A percentile compares a stretch with the other conserved stretches of the same genome.
phyloP scores from a whole-genome alignment of 345 rosid species.

The Populus pruinosa region DNA sequence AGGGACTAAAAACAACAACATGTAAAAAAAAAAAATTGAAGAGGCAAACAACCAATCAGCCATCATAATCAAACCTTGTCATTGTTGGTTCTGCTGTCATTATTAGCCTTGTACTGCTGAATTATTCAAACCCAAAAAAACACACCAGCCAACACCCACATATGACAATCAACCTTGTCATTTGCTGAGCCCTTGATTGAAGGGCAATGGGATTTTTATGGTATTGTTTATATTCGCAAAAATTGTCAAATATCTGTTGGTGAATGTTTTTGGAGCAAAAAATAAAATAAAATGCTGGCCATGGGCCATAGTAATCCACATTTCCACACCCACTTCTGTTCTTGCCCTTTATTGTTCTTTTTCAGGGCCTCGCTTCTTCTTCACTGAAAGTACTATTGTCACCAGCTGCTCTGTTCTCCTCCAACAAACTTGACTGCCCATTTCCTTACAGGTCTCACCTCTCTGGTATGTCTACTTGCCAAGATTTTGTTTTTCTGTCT shows the following conservation, averaged over 20 bases:
- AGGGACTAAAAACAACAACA: not conserved
- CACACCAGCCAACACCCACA: slow-evolving; percentile 4
- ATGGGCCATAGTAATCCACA: slow-evolving; percentile 40
- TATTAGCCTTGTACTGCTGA: slow-evolving; percentile 11
- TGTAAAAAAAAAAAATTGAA: too few relatives aligned
- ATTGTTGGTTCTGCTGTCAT: slow-evolving; percentile 25
- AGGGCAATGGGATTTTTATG: not conserved
- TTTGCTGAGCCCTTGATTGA: slow-evolving; percentile 22
- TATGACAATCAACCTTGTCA: not conserved
- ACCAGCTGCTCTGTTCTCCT: slow-evolving; percentile 16
- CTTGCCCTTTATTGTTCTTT: not conserved
- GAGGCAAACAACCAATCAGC: not conserved
- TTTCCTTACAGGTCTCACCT: slow-evolving; percentile 13
- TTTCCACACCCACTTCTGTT: slow-evolving; percentile 33
- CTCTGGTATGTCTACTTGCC: slow-evolving; percentile 31
- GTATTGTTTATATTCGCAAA: not conserved
- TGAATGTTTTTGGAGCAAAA: not conserved
- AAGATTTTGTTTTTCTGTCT: not conserved
- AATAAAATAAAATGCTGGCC: slow-evolving; percentile 20
- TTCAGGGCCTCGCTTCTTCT: slow-evolving; percentile 42
- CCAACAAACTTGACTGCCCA: slow-evolving; percentile 26
- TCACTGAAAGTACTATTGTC: slow-evolving; percentile 29
- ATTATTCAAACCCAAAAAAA: slow-evolving; percentile 6
- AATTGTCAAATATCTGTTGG: not conserved
- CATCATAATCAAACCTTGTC: slow-evolving; percentile 10